These are phyloP conservation scores for sweet orange (Citrus sinensis) DNA, from an alignment of 345 rosid genomes.

Conservation along the genomic window DVS_A1.0 CM039167.1:5588001-5588500, in stretches of 20 bases:
- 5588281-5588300: background rate
- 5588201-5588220: conserved; percentile 18
- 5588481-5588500: conserved; percentile 73
- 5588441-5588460: conserved; percentile 58
- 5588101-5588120: conserved; percentile 11
- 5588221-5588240: background rate
- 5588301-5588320: background rate
- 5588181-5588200: background rate
- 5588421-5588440: conserved; percentile 27
- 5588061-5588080: conserved; percentile 4
- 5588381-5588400: background rate
- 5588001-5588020: conserved; percentile 16
- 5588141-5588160: background rate
- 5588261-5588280: background rate
- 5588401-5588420: conserved; percentile 8
- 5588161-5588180: background rate
- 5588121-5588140: conserved; percentile 23
- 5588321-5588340: no score
- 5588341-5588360: background rate
- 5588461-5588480: conserved; percentile 71
- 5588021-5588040: conserved; percentile 9
- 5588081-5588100: conserved; percentile 23
- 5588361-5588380: conserved; percentile 3
- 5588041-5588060: background rate
- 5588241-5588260: background rate